Evolutionary conservation across 108 stramenopile genomes (phyloP), one percentile per base, ranked within the genome.

Genomic region (Phaeodactylum tricornutum): DNA sequence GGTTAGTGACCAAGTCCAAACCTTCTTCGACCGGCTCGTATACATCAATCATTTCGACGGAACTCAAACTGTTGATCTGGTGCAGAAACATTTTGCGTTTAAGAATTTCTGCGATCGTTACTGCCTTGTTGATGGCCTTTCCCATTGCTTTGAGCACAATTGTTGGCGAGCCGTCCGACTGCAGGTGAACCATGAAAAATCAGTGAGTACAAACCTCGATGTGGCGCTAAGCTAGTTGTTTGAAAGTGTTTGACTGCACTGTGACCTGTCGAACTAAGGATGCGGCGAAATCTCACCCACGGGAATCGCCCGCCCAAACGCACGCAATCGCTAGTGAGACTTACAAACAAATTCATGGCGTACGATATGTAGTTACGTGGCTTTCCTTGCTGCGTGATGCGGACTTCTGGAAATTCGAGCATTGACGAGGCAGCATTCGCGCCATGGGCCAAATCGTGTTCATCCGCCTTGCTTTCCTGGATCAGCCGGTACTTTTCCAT

Each of bases 401-500:
- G 48, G 21, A 90, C 65, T 50, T 75, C 75, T 26, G 21, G 49
- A 39, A 35, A 27, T 24, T 32, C 17, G 11, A 11, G 11, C 7
- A 29, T 22, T 4, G 22, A 27, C 2, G 24, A 29, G 20, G 19
- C 26, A 17, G 47, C 32, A 3, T 27, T 6, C 30, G 47, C 26
- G 26, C 26, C 26, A 12, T 17, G 28, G 3, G 20, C 22, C 22
- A 17, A 40, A 8, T 39, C 56, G 21, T 37, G 55, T n/a, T 42
- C 61, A 11, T 67, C 74, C 28, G 49, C 71, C 52, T 65, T 83
- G 53, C 67, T 62, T 43, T 87, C 81, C 66, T 82, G 77, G 40
- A 84, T 80, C 39, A 88, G 55, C 22, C 87, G 74, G 61, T 84
- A 88, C 67, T 88, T 88, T 35, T 88, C 87, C 87, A 88, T 88